Conservation (phyloP, 1,284 basidiomycete species). For the Sporisorium graminicola region DNA sequence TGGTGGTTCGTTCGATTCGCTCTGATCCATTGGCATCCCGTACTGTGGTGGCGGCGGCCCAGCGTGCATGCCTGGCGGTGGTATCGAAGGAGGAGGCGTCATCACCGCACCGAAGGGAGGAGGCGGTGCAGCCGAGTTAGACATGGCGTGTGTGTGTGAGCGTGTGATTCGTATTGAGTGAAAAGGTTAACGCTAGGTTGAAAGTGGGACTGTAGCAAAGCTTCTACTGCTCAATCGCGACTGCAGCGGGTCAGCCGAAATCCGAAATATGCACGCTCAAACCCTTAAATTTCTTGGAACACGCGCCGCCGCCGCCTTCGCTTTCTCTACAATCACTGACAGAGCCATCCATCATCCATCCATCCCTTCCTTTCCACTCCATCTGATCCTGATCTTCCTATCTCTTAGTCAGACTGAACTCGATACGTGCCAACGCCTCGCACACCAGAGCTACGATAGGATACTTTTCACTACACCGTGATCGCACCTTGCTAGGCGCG, state of each 20-base stretch:
- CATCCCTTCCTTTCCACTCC: not conserved
- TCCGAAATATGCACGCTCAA: slow-evolving; percentile 12
- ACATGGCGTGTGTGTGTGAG: slow-evolving; percentile 11
- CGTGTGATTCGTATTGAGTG: not conserved
- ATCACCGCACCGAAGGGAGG: slow-evolving; percentile 16
- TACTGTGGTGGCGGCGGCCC: slow-evolving; percentile 28
- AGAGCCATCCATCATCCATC: slow-evolving; percentile 21
- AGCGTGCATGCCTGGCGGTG: slow-evolving; percentile 25
- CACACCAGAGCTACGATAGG: not conserved
- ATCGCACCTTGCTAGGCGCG: not conserved
- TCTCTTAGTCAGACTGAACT: not conserved
- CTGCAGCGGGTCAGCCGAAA: slow-evolving; percentile 12
- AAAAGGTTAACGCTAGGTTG: too few species aligned
- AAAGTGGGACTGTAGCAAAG: not conserved
- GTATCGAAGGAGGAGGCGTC: slow-evolving; percentile 23
- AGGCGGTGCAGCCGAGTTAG: slow-evolving; percentile 24
- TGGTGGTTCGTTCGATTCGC: slow-evolving; percentile 21
- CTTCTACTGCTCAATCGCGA: not conserved
- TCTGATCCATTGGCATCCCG: slow-evolving; percentile 26
- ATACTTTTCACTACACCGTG: not conserved
- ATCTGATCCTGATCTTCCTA: not conserved
- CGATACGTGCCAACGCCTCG: not conserved
- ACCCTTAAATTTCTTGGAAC: slow-evolving; percentile 18
- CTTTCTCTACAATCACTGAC: slow-evolving; percentile 6
- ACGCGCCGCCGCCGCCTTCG: not conserved